These are phyloP conservation scores for Fusarium illudens DNA, from an alignment of 2,329 filamentous ascomycete genomes.

Conservation along the genomic window DNA sequence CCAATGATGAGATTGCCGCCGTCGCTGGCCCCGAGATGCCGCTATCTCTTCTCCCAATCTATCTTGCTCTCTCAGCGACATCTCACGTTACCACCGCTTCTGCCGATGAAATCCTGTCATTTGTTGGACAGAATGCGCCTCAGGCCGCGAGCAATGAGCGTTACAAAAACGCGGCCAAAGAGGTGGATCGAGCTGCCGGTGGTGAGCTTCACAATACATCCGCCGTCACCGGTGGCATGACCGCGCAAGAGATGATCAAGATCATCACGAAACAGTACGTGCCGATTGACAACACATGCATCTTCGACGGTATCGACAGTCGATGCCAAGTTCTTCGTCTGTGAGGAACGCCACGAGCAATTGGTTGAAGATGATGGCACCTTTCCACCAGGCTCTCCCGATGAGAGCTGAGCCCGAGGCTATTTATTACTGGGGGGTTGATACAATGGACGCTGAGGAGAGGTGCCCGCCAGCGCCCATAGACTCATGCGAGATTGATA, in stretches of 20 bases:
- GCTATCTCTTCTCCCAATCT: conserved; percentile 72
- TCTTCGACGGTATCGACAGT: conserved; percentile 74
- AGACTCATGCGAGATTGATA: not conserved
- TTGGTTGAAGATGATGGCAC: not conserved
- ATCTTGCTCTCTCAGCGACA: conserved; percentile 69
- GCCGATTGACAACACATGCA: conserved; percentile 74
- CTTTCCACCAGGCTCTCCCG: not conserved
- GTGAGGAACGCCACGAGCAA: conserved; percentile 38
- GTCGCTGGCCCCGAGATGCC: conserved; percentile 57
- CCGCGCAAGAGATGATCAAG: conserved; percentile 98
- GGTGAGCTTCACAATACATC: conserved; percentile 94
- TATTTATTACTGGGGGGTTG: not conserved
- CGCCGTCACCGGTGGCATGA: conserved; percentile 86
- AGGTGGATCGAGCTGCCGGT: conserved; percentile 79
- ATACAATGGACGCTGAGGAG: not conserved
- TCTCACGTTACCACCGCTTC: conserved; percentile 55
- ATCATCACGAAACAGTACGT: conserved; percentile 78
- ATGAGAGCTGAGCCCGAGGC: not conserved
- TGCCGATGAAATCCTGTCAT: conserved; percentile 62
- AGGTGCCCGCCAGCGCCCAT: not conserved
- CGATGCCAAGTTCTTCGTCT: conserved; percentile 67
- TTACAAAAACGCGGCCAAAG: conserved; percentile 64
- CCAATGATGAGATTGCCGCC: conserved; percentile 62
- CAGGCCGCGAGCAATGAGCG: conserved; percentile 60
- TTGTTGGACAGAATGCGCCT: conserved; percentile 54